Base-by-base conservation (phyloP, 345 rosid species). In the Rhodamnia rubescens region DNA sequence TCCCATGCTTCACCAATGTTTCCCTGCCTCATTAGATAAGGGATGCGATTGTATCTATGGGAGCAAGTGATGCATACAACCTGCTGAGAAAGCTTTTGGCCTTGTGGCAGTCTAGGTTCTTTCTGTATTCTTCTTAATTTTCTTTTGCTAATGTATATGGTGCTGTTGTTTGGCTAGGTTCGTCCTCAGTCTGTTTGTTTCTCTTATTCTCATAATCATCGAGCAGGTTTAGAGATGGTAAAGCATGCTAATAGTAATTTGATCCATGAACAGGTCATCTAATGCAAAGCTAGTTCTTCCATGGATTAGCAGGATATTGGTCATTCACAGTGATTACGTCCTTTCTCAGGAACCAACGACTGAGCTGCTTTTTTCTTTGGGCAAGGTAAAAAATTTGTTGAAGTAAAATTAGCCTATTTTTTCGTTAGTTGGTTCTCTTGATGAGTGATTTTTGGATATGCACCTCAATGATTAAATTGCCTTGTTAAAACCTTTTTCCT, bases 51-150 rank as follows among this genome's bases (percentile, higher is more conserved):
- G 86, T 89, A 89, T 90, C 99, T 78, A 90, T 95, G 96, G 89
- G 84, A 87, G 92, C 95, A 40, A 84, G 90, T 87, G 89, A 93
- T 82, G 99, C 97, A 22, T 88, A 85, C 85, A 90, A 93, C 88
- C 92, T 94, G 75, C 91, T 97, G 86, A 95, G 92, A 87, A 83
- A 86, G 88, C 91, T 97, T 92, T 87, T 95, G 86, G 85, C 85
- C 80, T 85, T 89, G 92, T 97, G 98, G 98, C 93, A 95, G 87
- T 94, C 99, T 54, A 94, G 98, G 99, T 97, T 85, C 84, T 89
- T 74, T 88, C 87, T 88, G 81, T 81, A 27, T 83, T 53, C 69
- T 59, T 87, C 55, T 85, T 29, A 8, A 29, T 24, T n/a, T 61
- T 49, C 58, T 86, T 75, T 85, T 80, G 36, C 61, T 82, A 22